Conservation (phyloP, 306 rosid species). For the Clitoria ternatea region DNA sequence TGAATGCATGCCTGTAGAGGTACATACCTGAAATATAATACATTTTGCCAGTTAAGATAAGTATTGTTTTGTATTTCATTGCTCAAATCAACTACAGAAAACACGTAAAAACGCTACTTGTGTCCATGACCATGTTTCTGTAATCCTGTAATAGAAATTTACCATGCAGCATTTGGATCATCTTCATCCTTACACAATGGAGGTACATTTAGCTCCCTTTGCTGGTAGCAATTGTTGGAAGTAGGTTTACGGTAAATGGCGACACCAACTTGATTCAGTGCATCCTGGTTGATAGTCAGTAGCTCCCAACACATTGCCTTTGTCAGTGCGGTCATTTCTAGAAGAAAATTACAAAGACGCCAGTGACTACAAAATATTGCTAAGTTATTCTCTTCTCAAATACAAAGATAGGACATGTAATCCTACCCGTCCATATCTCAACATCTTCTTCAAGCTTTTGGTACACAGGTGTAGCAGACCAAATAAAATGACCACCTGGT, state of each 20-base stretch:
- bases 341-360: neutral
- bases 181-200: slow-evolving; percentile 74
- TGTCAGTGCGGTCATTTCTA: slow-evolving; percentile 74
- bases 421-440: slow-evolving; percentile 71
- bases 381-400: slow-evolving; percentile 2
- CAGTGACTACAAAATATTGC: neutral
- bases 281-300: slow-evolving; percentile 68
- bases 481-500: slow-evolving; percentile 77
- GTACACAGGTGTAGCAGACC: slow-evolving; percentile 97
- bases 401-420: neutral
- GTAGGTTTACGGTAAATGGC: slow-evolving; percentile 82
- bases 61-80: neutral
- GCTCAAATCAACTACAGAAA: neutral
- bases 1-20: slow-evolving; percentile 87
- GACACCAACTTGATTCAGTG: slow-evolving; percentile 54
- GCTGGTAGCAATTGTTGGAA: slow-evolving; percentile 68
- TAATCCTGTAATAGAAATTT: neutral
- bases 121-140: neutral
- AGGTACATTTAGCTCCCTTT: slow-evolving; percentile 61
- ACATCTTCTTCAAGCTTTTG: slow-evolving; percentile 78
- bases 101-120: neutral
- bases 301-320: slow-evolving; percentile 91
- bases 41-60: neutral
- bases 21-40: slow-evolving; percentile 61
- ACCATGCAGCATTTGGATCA: slow-evolving; percentile 96